Evolutionary conservation across 805 yeast genomes (phyloP).

Genomic region (Metschnikowia hibisci): DNA sequence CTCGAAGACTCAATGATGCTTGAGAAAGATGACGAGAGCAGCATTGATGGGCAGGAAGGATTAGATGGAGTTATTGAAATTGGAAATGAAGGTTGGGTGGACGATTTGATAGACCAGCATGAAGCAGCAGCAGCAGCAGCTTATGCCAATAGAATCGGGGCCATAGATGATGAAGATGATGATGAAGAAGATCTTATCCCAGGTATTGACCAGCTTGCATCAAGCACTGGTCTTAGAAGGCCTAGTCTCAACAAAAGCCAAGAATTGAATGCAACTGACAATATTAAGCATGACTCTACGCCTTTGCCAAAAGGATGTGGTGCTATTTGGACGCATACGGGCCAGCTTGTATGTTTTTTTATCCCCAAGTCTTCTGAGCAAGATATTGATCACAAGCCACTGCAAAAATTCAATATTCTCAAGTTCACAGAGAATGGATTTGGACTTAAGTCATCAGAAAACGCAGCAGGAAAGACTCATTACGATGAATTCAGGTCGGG

Average conservation of each 20-base stretch:
- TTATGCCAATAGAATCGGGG: conserved; percentile 19
- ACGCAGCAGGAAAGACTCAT: not conserved
- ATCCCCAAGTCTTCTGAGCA: conserved; percentile 46
- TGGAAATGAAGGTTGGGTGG: conserved; percentile 43
- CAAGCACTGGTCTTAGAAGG: conserved; percentile 8
- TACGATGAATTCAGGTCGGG: conserved; percentile 7
- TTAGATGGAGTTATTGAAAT: conserved; percentile 24
- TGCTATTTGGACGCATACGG: conserved; percentile 79
- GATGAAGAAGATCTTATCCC: conserved; percentile 34
- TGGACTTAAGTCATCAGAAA: conserved; percentile 23
- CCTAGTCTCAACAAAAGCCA: conserved; percentile 1
- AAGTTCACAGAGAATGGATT: conserved; percentile 49
- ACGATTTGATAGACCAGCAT: conserved; percentile 37
- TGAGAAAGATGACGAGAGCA: conserved; percentile 19
- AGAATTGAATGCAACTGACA: not conserved
- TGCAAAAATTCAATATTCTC: conserved; percentile 45
- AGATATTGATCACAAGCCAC: conserved; percentile 31
- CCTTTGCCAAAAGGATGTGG: conserved; percentile 95
- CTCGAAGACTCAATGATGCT: conserved; percentile 33
- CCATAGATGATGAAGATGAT: conserved; percentile 27
- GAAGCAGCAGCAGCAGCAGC: conserved; percentile 23
- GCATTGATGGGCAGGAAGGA: conserved; percentile 21
- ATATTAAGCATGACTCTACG: conserved; percentile 53
- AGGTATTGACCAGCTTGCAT: conserved; percentile 28
- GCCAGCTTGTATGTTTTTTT: conserved; percentile 79